A percentile compares a stretch with the other conserved stretches of the same genome.
Conservation (phyloP, 164 flowering plant species). For the Vitis amurensis region DNA sequence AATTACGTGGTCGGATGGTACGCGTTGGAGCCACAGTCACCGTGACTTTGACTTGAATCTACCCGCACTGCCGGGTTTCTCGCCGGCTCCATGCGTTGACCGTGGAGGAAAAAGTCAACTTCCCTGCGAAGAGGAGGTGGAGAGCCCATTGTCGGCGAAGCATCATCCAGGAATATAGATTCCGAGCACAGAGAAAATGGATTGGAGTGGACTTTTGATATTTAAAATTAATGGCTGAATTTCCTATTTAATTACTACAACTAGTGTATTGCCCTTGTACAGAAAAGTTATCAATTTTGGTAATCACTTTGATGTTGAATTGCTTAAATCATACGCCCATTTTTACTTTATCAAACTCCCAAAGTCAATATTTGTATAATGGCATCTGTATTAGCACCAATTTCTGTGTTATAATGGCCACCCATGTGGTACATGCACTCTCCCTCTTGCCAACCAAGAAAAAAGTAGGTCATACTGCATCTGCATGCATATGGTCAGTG, state of each 20-base stretch:
- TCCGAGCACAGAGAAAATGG: too few species aligned
- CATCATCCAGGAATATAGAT: too few species aligned
- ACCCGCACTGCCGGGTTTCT: conserved; percentile 40
- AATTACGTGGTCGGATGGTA: conserved; percentile 7
- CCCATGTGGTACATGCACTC: background rate
- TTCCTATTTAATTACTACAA: too few species aligned
- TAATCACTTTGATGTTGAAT: background rate
- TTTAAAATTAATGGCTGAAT: too few species aligned
- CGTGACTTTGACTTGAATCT: conserved; percentile 49
- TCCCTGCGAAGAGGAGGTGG: conserved; percentile 33
- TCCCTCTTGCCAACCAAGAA: too few species aligned
- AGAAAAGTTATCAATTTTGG: too few species aligned
- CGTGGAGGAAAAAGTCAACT: background rate
- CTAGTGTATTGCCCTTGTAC: too few species aligned
- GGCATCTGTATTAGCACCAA: background rate
- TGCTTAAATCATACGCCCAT: conserved; percentile 1
- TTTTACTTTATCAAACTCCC: background rate
- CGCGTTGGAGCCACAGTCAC: conserved; percentile 13
- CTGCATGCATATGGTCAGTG: too few species aligned
- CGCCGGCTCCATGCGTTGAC: conserved; percentile 3
- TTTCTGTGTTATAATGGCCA: background rate
- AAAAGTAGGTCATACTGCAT: too few species aligned
- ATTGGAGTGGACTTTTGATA: too few species aligned
- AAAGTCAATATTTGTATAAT: background rate
- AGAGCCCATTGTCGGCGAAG: conserved; percentile 38